Conservation (phyloP, 2,329 filamentous ascomycete genomes). For the Lecanicillium sp. region DNA sequence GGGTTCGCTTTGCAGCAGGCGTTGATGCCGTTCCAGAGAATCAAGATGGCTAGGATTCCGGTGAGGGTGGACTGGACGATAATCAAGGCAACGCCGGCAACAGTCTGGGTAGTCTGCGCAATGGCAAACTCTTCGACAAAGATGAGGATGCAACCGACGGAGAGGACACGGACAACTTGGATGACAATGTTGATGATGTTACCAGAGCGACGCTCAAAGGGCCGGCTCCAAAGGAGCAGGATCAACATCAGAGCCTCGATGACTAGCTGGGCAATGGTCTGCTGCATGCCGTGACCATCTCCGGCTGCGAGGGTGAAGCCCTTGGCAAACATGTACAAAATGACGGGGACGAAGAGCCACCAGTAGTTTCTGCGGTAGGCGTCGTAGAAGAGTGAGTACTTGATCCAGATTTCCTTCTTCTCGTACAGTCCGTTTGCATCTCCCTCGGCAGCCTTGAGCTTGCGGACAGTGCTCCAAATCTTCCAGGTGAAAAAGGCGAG, state of each 20-base stretch:
- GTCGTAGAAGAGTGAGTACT: slow-evolving; percentile 97
- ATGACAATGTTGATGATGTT: slow-evolving; percentile 94
- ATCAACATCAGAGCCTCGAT: slow-evolving; percentile 74
- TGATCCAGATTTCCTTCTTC: slow-evolving; percentile 83
- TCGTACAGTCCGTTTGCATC: slow-evolving; percentile 70
- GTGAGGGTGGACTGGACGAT: slow-evolving; percentile 84
- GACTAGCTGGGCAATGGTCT: slow-evolving; percentile 70
- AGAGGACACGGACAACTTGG: slow-evolving; percentile 80
- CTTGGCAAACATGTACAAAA: slow-evolving; percentile 85
- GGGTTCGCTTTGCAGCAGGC: slow-evolving; percentile 81
- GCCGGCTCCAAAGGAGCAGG: slow-evolving; percentile 75
- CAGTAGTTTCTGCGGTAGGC: slow-evolving; percentile 90
- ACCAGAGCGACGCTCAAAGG: slow-evolving; percentile 77
- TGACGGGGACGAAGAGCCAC: slow-evolving; percentile 91
- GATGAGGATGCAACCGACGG: slow-evolving; percentile 78
- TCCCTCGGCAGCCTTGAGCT: slow-evolving; percentile 68
- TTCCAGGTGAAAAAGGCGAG: slow-evolving; percentile 77
- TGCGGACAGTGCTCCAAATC: slow-evolving; percentile 69
- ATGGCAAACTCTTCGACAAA: slow-evolving; percentile 93
- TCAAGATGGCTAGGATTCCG: slow-evolving; percentile 74
- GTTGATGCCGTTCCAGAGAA: slow-evolving; percentile 81
- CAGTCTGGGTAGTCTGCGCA: slow-evolving; percentile 83
- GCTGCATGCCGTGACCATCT: slow-evolving; percentile 75
- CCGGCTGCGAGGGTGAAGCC: slow-evolving; percentile 77
- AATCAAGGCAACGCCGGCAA: slow-evolving; percentile 88